Evolutionary conservation across 2,329 filamentous ascomycete species (phyloP), one percentile per base, ranked within the genome.

Genomic region (Xylariaceae sp.): DNA sequence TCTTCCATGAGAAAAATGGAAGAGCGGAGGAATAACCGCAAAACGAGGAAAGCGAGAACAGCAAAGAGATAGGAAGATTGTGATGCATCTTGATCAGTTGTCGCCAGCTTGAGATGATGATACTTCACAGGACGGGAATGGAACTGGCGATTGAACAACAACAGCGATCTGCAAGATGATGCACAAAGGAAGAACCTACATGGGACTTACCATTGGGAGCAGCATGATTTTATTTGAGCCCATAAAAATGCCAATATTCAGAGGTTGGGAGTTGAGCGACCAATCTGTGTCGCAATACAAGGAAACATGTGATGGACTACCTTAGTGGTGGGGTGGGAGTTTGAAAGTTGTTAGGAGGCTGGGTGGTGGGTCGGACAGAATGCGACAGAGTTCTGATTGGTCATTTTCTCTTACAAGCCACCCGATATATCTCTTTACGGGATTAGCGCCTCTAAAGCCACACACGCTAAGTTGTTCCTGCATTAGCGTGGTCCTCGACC

Each of bases 221-320:
- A 25, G 33, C 33, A 44, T 43, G 42, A 22, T 44, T 53, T 45
- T 55, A 54, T 52, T 46, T 19, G 21, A 83, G 71, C 54, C 84
- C 78, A 16, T 14, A 22, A 12, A n/a, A 22, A 45, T 8, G 19
- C 17, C n/a, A 40, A 53, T 49, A 53, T 49, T 25, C 27, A 46
- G 52, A 47, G 53, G 48, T 40, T 52, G 53, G 53, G 44, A 43
- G 21, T 32, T 17, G 8, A 11, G 16, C 19, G 20, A 40, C 12
- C n/a, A 12, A 25, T 33, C 21, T 33, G 23, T 12, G 19, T 7
- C 10, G 37, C 32, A 22, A 32, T 16, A 32, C 14, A 14, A n/a
- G 25, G 25, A 29, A 8, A 29, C 25, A 38, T 17, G 2, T 23
- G 17, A 21, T 14, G 16, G 10, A 25, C 12, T 33, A 21, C 10